Conservation (phyloP, 495 filamentous ascomycete genomes). For the Opeltia flavorubescens region DNA sequence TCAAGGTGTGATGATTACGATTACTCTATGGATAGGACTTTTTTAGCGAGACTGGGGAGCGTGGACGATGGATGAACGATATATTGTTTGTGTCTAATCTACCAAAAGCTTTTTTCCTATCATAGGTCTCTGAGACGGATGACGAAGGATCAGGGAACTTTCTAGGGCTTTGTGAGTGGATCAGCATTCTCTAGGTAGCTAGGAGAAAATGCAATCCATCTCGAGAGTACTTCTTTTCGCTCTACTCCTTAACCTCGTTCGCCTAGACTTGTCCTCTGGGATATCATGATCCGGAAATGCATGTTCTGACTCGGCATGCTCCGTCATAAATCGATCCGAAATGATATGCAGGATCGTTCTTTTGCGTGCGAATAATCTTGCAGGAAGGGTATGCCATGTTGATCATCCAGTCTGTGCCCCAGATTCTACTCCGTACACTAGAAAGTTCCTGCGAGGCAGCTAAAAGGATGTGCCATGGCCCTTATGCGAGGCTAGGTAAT, state of each 20-base stretch:
- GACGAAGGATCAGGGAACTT: not conserved
- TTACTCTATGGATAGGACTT: not conserved
- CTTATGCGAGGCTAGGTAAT: slow-evolving; percentile 2
- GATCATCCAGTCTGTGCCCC: not conserved
- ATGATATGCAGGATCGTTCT: not conserved
- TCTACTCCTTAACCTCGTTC: too few species aligned
- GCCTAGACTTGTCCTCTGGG: too few species aligned
- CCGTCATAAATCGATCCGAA: too few species aligned
- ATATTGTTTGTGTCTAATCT: slow-evolving; percentile 2
- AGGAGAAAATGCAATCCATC: too few species aligned
- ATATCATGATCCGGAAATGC: not conserved
- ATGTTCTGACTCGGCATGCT: not conserved
- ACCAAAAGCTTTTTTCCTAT: not conserved
- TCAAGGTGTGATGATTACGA: slow-evolving; percentile 1
- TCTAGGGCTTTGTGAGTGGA: not conserved
- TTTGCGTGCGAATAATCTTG: not conserved
- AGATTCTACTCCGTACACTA: not conserved
- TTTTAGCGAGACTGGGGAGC: not conserved
- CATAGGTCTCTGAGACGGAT: too few species aligned
- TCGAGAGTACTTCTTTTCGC: too few species aligned
- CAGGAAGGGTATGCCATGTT: not conserved
- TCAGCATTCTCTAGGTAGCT: too few species aligned
- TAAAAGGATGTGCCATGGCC: too few species aligned
- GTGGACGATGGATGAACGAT: not conserved
- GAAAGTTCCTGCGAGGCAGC: too few species aligned